Conservation (phyloP, 1,139 yeast species). For the Saccharomyces hybrid region DNA sequence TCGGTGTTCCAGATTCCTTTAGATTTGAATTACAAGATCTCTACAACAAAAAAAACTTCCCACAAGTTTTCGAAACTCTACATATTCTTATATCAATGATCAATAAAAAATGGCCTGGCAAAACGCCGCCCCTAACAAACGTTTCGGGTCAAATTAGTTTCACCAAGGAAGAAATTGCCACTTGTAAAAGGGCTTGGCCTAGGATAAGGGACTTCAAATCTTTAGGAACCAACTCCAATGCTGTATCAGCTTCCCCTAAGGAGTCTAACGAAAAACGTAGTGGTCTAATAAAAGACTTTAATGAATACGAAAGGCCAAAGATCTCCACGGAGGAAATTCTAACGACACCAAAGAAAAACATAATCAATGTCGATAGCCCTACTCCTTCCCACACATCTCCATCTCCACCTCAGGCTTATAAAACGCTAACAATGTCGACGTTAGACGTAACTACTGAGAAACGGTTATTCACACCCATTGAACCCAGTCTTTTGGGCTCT, state of each 20-base stretch:
- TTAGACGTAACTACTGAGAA: background rate
- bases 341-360: constrained; percentile 5
- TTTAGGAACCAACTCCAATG: constrained; percentile 16
- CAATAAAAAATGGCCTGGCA: constrained; percentile 37
- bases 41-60: constrained; percentile 85
- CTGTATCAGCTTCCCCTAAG: constrained; percentile 9
- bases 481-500: background rate
- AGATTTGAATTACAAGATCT: constrained; percentile 86
- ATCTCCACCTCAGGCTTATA: background rate
- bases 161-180: constrained; percentile 56
- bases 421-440: background rate
- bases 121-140: constrained; percentile 55
- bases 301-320: constrained; percentile 5
- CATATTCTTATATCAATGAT: constrained; percentile 76
- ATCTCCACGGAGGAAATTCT: background rate
- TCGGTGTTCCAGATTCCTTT: constrained; percentile 78
- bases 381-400: background rate
- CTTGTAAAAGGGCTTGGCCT: constrained; percentile 49
- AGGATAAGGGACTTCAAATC: constrained; percentile 57
- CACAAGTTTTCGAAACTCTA: constrained; percentile 87
- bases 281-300: constrained; percentile 24
- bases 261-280: background rate
- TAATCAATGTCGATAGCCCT: background rate
- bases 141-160: constrained; percentile 59
- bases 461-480: background rate